Evolutionary conservation across 2,329 filamentous ascomycete species (phyloP), one percentile per base, ranked within the genome.

Genomic region (Ceratocystis huliohia): DNA sequence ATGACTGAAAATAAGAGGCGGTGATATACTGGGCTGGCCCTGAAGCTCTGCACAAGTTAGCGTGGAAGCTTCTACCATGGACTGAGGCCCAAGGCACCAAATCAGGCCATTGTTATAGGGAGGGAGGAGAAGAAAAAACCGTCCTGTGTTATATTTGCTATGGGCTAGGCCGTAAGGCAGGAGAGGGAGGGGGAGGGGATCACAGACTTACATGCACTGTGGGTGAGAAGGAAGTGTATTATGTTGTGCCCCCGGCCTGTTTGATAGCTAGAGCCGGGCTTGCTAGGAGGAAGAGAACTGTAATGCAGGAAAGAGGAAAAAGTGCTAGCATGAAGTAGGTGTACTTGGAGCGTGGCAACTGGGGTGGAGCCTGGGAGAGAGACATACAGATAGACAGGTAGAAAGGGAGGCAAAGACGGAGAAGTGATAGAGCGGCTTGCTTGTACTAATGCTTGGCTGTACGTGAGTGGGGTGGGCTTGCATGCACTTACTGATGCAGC

Each of bases 1-100:
- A 10, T 41, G 37, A 8, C 15, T 65, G 33, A 61, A 45, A 57
- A 59, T 59, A 61, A 57, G 64, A 65, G 53, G 50, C 64, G 48
- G 41, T 65, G 48, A 41, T 59, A 59, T 65, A 46, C 20, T 46
- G 28, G 64, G 15, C 3, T 10, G 59, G 13, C 37, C 48, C 48
- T 50, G 17, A 22, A 20, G 22, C n/a, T 50, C 48, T 65, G 13
- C 37, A 41, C 37, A 41, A 41, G 37, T 59, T 48, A 48, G 56
- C 53, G 53, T 25, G 48, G 10, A 41, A 50, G 48, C 48, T 50
- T 50, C 48, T 50, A 50, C 20, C 48, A 50, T 22, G 48, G 48
- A 50, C 15, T 48, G 65, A 63, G 57, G 65, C 30, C 41, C 37
- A 46, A 17, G 65, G 45, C 6, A 17, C 48, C 20, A 53, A 25